Evolutionary conservation across 352 stramenopile genomes (phyloP).

Genomic region (Pythium insidiosum): DNA sequence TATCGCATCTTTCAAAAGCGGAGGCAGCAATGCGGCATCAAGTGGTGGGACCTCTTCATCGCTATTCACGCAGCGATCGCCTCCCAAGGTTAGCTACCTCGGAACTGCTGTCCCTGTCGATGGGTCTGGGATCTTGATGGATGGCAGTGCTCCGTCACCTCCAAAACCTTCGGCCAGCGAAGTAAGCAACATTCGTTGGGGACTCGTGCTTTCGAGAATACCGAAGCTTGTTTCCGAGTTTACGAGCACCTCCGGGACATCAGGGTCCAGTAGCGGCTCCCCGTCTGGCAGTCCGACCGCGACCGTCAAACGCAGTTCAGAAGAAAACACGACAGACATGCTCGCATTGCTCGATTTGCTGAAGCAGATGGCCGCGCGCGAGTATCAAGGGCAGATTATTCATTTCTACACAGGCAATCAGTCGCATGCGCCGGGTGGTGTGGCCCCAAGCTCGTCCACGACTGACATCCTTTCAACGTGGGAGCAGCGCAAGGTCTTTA

Average conservation of each 20-base stretch:
- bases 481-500: slow-evolving; percentile 37
- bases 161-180: neutral
- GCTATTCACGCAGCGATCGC: slow-evolving; percentile 16
- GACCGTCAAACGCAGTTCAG: neutral
- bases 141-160: neutral
- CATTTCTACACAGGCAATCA: slow-evolving; percentile 34
- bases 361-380: slow-evolving; percentile 46
- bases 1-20: neutral
- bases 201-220: slow-evolving; percentile 14
- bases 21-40: neutral
- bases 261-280: slow-evolving; percentile 9
- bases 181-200: slow-evolving; percentile 13
- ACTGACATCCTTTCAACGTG: slow-evolving; percentile 18
- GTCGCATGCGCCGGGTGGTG: neutral
- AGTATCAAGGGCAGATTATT: slow-evolving; percentile 43
- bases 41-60: neutral
- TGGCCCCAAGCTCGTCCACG: neutral
- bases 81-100: slow-evolving; percentile 9
- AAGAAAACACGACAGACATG: slow-evolving; percentile 11
- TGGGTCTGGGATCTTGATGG: neutral
- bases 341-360: slow-evolving; percentile 28
- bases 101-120: slow-evolving; percentile 1
- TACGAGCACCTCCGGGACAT: slow-evolving; percentile 3
- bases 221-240: slow-evolving; percentile 16
- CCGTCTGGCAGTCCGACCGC: slow-evolving; percentile 4